phyloP scores from a whole-genome alignment of 1,284 basidiomycete genomes.

The Marasmius tenuissimus region DNA sequence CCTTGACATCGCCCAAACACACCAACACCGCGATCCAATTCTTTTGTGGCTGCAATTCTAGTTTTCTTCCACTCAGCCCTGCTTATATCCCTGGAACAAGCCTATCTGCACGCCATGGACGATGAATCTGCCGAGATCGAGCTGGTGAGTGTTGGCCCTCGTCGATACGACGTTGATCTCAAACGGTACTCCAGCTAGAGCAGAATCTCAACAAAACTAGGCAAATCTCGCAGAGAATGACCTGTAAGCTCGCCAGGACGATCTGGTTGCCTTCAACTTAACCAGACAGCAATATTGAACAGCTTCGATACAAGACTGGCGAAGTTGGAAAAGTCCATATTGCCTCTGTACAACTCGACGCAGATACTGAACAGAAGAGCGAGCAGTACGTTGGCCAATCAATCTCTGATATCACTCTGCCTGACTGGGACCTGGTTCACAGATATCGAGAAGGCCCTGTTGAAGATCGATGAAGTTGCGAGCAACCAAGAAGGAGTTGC shows the following conservation, averaged over 20 bases:
- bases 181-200: slow-evolving; percentile 55
- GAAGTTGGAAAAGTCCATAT: slow-evolving; percentile 78
- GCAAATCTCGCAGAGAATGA: slow-evolving; percentile 82
- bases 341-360: slow-evolving; percentile 73
- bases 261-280: slow-evolving; percentile 21
- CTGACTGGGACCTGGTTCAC: background rate
- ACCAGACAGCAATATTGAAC: slow-evolving; percentile 64
- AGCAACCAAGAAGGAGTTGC: slow-evolving; percentile 75
- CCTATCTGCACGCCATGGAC: slow-evolving; percentile 47
- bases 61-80: background rate
- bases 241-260: slow-evolving; percentile 45
- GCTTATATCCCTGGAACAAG: no score
- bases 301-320: slow-evolving; percentile 77
- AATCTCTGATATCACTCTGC: background rate
- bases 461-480: slow-evolving; percentile 76
- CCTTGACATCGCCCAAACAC: no score
- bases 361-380: slow-evolving; percentile 71
- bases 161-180: background rate
- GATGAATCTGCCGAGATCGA: slow-evolving; percentile 78
- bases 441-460: slow-evolving; percentile 78
- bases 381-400: slow-evolving; percentile 49
- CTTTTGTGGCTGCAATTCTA: background rate
- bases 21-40: no score
- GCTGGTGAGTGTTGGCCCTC: slow-evolving; percentile 44
- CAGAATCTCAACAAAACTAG: slow-evolving; percentile 83